These are phyloP conservation scores for Oryza rufipogon DNA, from an alignment of 176 grass and related monocot genomes.

Conservation along the genomic window DNA sequence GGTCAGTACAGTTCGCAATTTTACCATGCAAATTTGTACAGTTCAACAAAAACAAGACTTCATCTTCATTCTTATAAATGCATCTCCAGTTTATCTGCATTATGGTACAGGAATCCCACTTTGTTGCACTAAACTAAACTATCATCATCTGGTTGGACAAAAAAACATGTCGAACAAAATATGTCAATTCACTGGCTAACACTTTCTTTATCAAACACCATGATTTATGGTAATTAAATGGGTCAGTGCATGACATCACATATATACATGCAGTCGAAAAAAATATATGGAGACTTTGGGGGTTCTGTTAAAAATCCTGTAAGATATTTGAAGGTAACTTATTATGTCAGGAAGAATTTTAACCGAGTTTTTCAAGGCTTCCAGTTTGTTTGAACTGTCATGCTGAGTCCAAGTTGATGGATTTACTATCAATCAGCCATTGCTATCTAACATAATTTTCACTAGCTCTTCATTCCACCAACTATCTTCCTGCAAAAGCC, in stretches of 20 bases:
- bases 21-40: not conserved
- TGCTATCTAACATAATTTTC: slow-evolving; percentile 11
- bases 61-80: not conserved
- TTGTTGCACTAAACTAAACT: not conserved
- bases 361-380: not conserved
- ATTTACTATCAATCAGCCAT: not conserved
- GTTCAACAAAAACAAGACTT: not conserved
- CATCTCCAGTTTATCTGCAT: not conserved
- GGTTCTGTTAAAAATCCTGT: not conserved
- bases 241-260: not conserved
- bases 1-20: not conserved
- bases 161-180: slow-evolving; percentile 23
- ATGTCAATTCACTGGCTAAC: not conserved
- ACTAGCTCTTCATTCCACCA: not conserved
- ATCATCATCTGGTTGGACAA: not conserved
- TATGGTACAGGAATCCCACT: slow-evolving; percentile 9
- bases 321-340: not conserved
- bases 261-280: slow-evolving; percentile 3
- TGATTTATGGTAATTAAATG: slow-evolving; percentile 7
- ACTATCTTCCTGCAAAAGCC: slow-evolving; percentile 36
- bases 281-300: not conserved
- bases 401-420: not conserved
- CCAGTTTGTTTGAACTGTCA: not conserved
- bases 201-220: not conserved
- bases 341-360: slow-evolving; percentile 19